These are phyloP conservation scores for Pestalotiopsis sp. DNA, from an alignment of 2,329 filamentous ascomycete genomes.

Conservation along the genomic window DNA sequence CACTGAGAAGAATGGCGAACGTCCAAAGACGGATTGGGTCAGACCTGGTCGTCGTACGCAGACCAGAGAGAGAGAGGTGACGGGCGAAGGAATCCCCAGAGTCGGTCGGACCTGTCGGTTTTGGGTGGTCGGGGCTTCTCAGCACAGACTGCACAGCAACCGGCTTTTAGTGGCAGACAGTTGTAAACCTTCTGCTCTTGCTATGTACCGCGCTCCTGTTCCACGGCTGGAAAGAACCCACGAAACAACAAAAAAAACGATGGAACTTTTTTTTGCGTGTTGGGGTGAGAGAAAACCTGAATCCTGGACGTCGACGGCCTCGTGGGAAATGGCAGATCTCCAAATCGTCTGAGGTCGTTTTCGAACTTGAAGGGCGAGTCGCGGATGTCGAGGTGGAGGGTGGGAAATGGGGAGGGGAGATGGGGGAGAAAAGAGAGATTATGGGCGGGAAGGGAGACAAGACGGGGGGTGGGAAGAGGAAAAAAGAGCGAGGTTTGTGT, in stretches of 20 bases:
- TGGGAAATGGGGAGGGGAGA: constrained; percentile 5
- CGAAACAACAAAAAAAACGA: not conserved
- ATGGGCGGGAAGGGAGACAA: not conserved
- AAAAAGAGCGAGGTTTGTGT: constrained; percentile 8
- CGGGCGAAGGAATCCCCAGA: not conserved
- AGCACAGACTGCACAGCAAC: constrained; percentile 13
- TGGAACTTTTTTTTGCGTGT: not conserved
- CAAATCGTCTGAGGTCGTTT: constrained; percentile 22
- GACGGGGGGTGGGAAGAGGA: constrained; percentile 1
- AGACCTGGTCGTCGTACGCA: not conserved
- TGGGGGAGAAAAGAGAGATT: constrained; percentile 10
- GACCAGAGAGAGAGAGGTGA: not conserved
- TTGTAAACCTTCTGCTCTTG: not conserved
- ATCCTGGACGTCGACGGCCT: constrained; percentile 27
- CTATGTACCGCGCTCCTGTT: not conserved
- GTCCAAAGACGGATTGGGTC: not conserved
- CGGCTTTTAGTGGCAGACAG: constrained; percentile 10
- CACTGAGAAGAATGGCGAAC: not conserved
- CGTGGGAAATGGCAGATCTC: constrained; percentile 22
- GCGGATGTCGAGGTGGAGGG: constrained; percentile 17
- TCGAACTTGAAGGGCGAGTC: constrained; percentile 18
- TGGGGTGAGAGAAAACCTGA: constrained; percentile 21
- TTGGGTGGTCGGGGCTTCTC: not conserved
- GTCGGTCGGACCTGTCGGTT: not conserved
- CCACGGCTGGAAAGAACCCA: not conserved